Evolutionary conservation across 2,329 filamentous ascomycete species (phyloP).

Genomic region (Fusarium algeriense): DNA sequence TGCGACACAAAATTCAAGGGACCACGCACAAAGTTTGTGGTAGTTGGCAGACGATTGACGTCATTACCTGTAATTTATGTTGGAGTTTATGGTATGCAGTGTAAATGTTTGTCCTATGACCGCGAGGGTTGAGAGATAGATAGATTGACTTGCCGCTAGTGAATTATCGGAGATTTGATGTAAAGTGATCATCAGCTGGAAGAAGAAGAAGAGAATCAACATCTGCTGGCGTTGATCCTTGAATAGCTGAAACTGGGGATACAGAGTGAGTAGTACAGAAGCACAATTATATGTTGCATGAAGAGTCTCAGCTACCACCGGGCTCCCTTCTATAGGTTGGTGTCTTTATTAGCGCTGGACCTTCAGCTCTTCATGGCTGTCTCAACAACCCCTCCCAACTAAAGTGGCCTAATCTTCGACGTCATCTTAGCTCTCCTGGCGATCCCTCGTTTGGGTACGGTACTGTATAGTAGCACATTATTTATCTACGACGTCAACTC

Average conservation of each 20-base stretch:
- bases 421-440: constrained; percentile 37
- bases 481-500: constrained; percentile 37
- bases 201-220: background rate
- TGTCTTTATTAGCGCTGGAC: constrained; percentile 3
- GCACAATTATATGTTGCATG: background rate
- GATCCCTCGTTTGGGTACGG: constrained; percentile 4
- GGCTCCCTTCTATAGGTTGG: background rate
- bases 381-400: constrained; percentile 26
- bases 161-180: background rate
- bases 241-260: constrained; percentile 31
- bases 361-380: constrained; percentile 30
- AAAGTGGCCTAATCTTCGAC: constrained; percentile 16
- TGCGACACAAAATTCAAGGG: constrained; percentile 27
- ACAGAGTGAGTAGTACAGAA: constrained; percentile 1
- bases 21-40: constrained; percentile 17
- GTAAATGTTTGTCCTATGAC: background rate
- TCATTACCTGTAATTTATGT: constrained; percentile 21
- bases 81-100: constrained; percentile 22
- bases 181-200: background rate
- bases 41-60: constrained; percentile 29
- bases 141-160: background rate
- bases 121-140: background rate
- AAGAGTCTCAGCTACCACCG: background rate
- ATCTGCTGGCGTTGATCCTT: constrained; percentile 17
- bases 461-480: background rate